Conservation (phyloP, 192 early-diverging fungal genomes). For the Oehlia diaphana region DNA sequence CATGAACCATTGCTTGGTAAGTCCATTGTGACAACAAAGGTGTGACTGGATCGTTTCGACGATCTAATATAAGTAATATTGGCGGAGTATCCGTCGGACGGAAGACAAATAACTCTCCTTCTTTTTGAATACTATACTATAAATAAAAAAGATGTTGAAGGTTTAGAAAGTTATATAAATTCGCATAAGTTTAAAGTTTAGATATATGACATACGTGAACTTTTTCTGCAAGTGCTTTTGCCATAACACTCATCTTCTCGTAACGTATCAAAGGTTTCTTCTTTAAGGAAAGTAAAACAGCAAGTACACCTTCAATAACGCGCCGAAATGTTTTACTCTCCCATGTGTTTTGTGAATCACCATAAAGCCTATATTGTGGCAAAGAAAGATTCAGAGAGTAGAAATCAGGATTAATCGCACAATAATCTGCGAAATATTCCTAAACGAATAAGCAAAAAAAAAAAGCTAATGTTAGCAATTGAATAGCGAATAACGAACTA, state of each 20-base stretch:
- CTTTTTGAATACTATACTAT: slow-evolving; percentile 78
- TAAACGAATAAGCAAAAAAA: slow-evolving; percentile 24
- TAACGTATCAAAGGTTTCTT: slow-evolving; percentile 93
- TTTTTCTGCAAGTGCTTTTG: slow-evolving; percentile 79
- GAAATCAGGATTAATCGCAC: slow-evolving; percentile 78
- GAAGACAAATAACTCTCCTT: slow-evolving; percentile 77
- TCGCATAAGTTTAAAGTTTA: background rate
- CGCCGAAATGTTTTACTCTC: slow-evolving; percentile 74
- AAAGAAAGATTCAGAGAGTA: slow-evolving; percentile 76
- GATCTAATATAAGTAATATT: slow-evolving; percentile 87
- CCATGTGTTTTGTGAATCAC: slow-evolving; percentile 74
- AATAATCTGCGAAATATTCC: slow-evolving; percentile 94
- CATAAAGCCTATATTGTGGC: slow-evolving; percentile 66
- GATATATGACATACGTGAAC: slow-evolving; percentile 55
- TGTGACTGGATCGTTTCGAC: slow-evolving; percentile 93
- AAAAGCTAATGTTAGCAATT: background rate
- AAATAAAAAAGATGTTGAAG: background rate
- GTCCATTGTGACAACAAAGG: slow-evolving; percentile 97
- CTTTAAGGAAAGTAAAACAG: slow-evolving; percentile 81
- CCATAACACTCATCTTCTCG: slow-evolving; percentile 80
- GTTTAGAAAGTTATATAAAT: background rate
- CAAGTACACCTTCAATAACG: slow-evolving; percentile 73
- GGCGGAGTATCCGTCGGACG: slow-evolving; percentile 79
- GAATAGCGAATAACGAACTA: background rate
- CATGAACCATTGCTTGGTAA: slow-evolving; percentile 98